Base-by-base conservation (phyloP, 2,329 filamentous ascomycete genomes). In the Aspergillus fumigatus region DNA sequence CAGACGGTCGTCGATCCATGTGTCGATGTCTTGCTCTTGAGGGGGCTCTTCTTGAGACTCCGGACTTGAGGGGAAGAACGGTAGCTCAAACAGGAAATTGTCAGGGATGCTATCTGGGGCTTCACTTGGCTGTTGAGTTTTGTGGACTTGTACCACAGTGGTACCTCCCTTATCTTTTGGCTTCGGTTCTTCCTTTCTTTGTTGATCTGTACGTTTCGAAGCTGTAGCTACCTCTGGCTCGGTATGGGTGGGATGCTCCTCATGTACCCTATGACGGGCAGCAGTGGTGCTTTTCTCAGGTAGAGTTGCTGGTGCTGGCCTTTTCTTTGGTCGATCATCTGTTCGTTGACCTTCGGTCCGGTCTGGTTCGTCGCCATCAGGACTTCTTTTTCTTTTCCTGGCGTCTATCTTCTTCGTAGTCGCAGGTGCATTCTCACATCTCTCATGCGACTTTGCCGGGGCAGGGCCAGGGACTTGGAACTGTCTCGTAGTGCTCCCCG, bases 1-100 rank as follows among this genome's bases (percentile, higher is more conserved):
- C 25, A 73, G 57, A 19, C 69, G 70, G 14, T 67, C 59, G 19
- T 74, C 66, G 32, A 78, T 74, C 75, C 75, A 79, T 23, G 63
- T 60, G 32, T 75, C 71, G n/a, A 75, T 60, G 38, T 73, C 61
- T 47, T 23, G 23, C 25, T 67, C 59, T n/a, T 59, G 56, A 3
- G 50, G 48, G 8, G 55, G 54, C 23, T 67, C 64, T 19, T 48
- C 57, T 17, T 67, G 65, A 2, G 65, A 35, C 19, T 60, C 58
- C 38, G 67, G 61, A 6, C 57, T 64, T 21, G 64, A 59, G 7
- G 66, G 66, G 6, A 66, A 58, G 53, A 68, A 71, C 47, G 71
- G 72, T 17, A 73, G 60, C 45, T 72, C 66, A 19, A 65, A 51
- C 21, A 74, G 66, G 8, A 65, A 27, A 4, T 56, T 51, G n/a